These are phyloP conservation scores for Trifolium dubium DNA, from an alignment of 306 rosid species.

Conservation along the genomic window DNA sequence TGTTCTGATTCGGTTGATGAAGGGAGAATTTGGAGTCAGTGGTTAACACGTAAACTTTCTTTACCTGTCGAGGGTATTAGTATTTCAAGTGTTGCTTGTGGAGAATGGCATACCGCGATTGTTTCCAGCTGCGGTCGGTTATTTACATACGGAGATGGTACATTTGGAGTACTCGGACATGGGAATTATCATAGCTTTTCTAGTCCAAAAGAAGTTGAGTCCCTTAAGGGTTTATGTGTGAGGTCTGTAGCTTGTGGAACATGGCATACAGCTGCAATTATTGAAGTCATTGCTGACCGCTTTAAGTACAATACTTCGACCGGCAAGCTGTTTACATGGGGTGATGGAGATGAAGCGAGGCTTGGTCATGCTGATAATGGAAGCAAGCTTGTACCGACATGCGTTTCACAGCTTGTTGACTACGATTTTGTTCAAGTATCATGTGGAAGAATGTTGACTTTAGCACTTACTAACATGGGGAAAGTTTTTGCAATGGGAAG, in stretches of 20 bases:
- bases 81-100: slow-evolving; percentile 69
- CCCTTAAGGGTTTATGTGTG: slow-evolving; percentile 65
- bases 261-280: slow-evolving; percentile 87
- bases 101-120: slow-evolving; percentile 88
- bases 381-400: slow-evolving; percentile 70
- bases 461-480: slow-evolving; percentile 74
- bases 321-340: slow-evolving; percentile 89
- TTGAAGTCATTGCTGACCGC: slow-evolving; percentile 57
- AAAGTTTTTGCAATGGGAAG: slow-evolving; percentile 79
- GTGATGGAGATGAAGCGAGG: slow-evolving; percentile 79
- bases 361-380: slow-evolving; percentile 71
- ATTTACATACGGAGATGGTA: slow-evolving; percentile 87
- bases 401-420: slow-evolving; percentile 77
- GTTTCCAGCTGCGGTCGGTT: slow-evolving; percentile 69
- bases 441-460: slow-evolving; percentile 82
- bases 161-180: slow-evolving; percentile 88
- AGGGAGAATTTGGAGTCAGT: slow-evolving; percentile 55
- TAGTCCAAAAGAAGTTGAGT: slow-evolving; percentile 79
- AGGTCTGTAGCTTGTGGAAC: slow-evolving; percentile 88
- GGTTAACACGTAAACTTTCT: slow-evolving; percentile 70
- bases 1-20: slow-evolving; percentile 50
- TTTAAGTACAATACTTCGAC: slow-evolving; percentile 52
- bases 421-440: slow-evolving; percentile 79
- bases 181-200: slow-evolving; percentile 61
- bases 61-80: slow-evolving; percentile 63